These are phyloP conservation scores for Platanthera guangdongensis DNA, from an alignment of 106 monocot genomes.

Conservation along the genomic window DNA sequence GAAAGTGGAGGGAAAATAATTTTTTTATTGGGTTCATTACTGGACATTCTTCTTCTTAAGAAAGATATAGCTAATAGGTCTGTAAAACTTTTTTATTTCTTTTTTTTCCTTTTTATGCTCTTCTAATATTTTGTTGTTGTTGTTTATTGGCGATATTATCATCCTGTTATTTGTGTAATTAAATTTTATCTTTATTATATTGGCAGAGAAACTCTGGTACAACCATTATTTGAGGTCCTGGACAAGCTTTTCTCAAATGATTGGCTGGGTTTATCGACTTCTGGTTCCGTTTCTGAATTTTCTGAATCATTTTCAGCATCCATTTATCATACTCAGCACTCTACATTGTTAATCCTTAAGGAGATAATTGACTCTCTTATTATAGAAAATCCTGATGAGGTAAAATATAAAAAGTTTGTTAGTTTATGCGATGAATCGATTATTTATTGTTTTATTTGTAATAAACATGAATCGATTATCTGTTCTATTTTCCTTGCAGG, in stretches of 20 bases:
- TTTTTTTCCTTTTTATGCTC: neutral
- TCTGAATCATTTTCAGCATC: slow-evolving; percentile 18
- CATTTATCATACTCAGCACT: slow-evolving; percentile 51
- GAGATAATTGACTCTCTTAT: slow-evolving; percentile 47
- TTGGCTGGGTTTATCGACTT: slow-evolving; percentile 20
- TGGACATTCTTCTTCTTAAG: slow-evolving; percentile 71
- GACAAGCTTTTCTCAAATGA: slow-evolving; percentile 48
- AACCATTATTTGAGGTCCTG: slow-evolving; percentile 61
- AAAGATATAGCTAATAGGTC: slow-evolving; percentile 69
- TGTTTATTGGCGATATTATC: neutral
- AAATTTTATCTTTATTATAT: neutral
- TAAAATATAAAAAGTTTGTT: slow-evolving; percentile 7
- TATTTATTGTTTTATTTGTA: neutral
- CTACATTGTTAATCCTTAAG: slow-evolving; percentile 57
- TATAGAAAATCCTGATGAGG: slow-evolving; percentile 17
- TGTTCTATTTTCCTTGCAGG: slow-evolving; percentile 33
- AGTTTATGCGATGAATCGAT: neutral
- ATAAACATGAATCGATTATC: neutral
- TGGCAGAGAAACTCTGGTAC: slow-evolving; percentile 45
- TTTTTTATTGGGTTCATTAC: slow-evolving; percentile 51
- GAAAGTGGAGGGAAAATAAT: slow-evolving; percentile 20
- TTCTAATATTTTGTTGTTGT: neutral
- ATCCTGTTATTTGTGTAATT: neutral
- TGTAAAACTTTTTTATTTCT: neutral
- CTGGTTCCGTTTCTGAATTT: slow-evolving; percentile 14